phyloP scores from a whole-genome alignment of 2,329 filamentous ascomycete species.

The Herpotrichia juniperi region DNA sequence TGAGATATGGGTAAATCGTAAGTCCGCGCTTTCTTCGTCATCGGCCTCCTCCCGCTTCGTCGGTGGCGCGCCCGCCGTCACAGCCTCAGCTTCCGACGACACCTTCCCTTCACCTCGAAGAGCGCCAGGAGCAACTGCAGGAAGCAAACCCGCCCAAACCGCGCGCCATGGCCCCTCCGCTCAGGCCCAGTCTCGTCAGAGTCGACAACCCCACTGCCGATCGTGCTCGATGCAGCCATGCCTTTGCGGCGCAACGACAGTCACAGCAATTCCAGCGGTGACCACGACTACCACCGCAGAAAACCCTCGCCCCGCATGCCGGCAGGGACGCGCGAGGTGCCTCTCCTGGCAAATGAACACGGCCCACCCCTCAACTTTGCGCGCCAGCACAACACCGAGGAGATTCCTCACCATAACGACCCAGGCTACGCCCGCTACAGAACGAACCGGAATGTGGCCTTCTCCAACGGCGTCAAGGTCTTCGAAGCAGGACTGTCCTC shows the following conservation, averaged over 20 bases:
- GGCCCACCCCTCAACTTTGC: slow-evolving; percentile 37
- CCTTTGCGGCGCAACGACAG: not conserved
- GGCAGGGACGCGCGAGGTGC: slow-evolving; percentile 22
- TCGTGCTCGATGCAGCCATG: not conserved
- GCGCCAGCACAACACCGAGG: slow-evolving; percentile 27
- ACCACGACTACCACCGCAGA: slow-evolving; percentile 4
- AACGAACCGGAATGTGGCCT: slow-evolving; percentile 25
- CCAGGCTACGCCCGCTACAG: slow-evolving; percentile 35
- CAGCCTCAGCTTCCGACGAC: slow-evolving; percentile 18
- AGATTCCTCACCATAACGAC: slow-evolving; percentile 28
- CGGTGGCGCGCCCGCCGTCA: slow-evolving; percentile 6
- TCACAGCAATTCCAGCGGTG: not conserved
- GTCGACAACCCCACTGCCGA: not conserved
- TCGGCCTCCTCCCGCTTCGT: slow-evolving; percentile 11
- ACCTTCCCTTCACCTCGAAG: slow-evolving; percentile 24
- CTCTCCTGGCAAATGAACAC: slow-evolving; percentile 28
- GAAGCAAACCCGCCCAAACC: not conserved
- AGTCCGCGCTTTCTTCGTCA: slow-evolving; percentile 33
- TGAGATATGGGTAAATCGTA: slow-evolving; percentile 50
- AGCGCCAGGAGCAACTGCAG: slow-evolving; percentile 2
- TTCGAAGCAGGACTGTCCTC: slow-evolving; percentile 31
- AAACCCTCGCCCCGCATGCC: slow-evolving; percentile 17
- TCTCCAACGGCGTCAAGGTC: slow-evolving; percentile 30
- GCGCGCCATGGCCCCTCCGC: slow-evolving; percentile 5
- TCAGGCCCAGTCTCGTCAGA: not conserved